Conservation (phyloP, 768 basidiomycete genomes). For the Mycena vulgaris region DNA sequence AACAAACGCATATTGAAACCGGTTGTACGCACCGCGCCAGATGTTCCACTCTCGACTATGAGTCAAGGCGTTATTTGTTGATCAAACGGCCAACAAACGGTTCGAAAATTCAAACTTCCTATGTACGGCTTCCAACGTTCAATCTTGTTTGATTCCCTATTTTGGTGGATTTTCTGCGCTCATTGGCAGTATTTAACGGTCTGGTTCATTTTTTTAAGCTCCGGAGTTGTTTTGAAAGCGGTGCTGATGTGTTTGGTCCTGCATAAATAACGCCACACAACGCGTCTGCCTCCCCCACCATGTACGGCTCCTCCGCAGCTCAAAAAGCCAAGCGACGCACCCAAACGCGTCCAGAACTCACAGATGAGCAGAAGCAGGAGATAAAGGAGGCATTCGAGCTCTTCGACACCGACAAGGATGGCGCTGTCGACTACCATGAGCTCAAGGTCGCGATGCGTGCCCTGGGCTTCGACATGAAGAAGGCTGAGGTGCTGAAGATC, state of each 20-base stretch:
- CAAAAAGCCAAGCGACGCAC: conserved; percentile 83
- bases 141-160: too few relatives aligned
- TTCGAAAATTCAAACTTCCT: too few relatives aligned
- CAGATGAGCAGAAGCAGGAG: conserved; percentile 94
- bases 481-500: conserved; percentile 96
- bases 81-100: too few relatives aligned
- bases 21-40: too few relatives aligned
- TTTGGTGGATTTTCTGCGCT: too few relatives aligned
- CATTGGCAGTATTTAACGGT: too few relatives aligned
- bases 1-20: too few relatives aligned
- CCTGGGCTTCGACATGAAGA: conserved; percentile 97
- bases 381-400: conserved; percentile 99
- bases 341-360: conserved; percentile 85
- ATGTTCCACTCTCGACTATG: too few relatives aligned
- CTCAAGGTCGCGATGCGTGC: conserved; percentile 99
- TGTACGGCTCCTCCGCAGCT: conserved; percentile 78
- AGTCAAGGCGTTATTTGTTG: too few relatives aligned
- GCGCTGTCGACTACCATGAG: conserved; percentile 96
- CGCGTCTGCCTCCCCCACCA: conserved; percentile 43
- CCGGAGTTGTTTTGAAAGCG: too few relatives aligned
- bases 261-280: background rate
- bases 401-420: conserved; percentile 99
- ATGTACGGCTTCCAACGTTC: too few relatives aligned
- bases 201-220: too few relatives aligned
- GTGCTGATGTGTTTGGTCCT: background rate